Evolutionary conservation across 495 filamentous ascomycete species (phyloP).

Genomic region (Aspergillus ellipticus): DNA sequence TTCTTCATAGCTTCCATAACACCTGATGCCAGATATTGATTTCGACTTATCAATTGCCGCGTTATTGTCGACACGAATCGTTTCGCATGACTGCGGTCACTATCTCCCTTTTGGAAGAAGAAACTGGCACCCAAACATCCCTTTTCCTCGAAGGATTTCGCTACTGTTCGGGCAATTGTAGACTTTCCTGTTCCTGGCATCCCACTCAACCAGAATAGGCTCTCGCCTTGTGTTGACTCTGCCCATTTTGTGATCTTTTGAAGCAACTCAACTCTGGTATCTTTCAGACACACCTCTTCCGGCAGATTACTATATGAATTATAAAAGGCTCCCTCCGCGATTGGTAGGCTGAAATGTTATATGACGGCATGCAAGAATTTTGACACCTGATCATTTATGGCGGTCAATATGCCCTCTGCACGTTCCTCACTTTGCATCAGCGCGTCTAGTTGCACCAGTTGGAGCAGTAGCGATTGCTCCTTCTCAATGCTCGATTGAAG

Average conservation of each 20-base stretch:
- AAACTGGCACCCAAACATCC: constrained; percentile 32
- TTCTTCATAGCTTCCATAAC: constrained; percentile 36
- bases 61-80: constrained; percentile 43
- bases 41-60: constrained; percentile 28
- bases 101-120: constrained; percentile 46
- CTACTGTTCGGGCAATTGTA: constrained; percentile 30
- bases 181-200: constrained; percentile 46
- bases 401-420: no score
- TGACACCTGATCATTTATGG: no score
- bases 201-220: constrained; percentile 44
- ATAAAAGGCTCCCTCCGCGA: constrained; percentile 16
- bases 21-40: constrained; percentile 20
- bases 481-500: no score
- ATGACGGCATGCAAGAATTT: no score
- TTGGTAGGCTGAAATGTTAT: no score
- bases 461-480: no score
- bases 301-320: constrained; percentile 24
- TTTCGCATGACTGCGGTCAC: constrained; percentile 33
- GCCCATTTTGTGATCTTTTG: constrained; percentile 30
- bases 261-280: constrained; percentile 33
- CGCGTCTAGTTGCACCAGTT: no score
- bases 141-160: constrained; percentile 4
- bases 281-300: constrained; percentile 24
- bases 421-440: no score
- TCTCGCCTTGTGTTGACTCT: constrained; percentile 5